These are phyloP conservation scores for Solanum verrucosum DNA, from an alignment of 257 asterid genomes.

Conservation along the genomic window DNA sequence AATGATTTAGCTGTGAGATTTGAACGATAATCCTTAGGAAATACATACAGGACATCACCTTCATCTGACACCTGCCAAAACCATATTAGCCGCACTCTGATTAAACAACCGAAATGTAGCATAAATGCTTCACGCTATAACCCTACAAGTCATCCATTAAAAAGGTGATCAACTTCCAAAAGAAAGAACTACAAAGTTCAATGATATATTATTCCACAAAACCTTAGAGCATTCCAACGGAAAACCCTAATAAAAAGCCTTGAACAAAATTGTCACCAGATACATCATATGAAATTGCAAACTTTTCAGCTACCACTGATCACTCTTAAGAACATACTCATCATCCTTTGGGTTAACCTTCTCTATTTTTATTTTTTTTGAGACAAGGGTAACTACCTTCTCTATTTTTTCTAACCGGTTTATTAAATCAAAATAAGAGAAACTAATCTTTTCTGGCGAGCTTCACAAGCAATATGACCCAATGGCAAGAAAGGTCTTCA, in stretches of 20 bases:
- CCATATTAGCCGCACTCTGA: not conserved
- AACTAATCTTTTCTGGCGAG: not conserved
- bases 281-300: not conserved
- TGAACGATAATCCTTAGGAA: constrained; percentile 67
- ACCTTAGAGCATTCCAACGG: not conserved
- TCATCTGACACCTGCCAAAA: constrained; percentile 82
- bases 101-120: not conserved
- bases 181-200: not conserved
- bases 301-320: not conserved
- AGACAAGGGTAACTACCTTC: not conserved
- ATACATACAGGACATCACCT: constrained; percentile 85
- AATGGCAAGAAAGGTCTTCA: not conserved
- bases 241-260: not conserved
- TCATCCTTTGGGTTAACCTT: not conserved
- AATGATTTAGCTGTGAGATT: constrained; percentile 81
- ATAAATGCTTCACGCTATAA: not conserved
- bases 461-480: not conserved
- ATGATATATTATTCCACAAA: not conserved
- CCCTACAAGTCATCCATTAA: not conserved
- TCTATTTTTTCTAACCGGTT: not conserved
- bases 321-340: not conserved
- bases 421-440: not conserved
- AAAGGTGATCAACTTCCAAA: not conserved
- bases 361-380: not conserved
- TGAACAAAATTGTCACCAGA: not conserved